phyloP scores from a whole-genome alignment of 1,139 yeast species.

The Sugiyamaella neomexicana region DNA sequence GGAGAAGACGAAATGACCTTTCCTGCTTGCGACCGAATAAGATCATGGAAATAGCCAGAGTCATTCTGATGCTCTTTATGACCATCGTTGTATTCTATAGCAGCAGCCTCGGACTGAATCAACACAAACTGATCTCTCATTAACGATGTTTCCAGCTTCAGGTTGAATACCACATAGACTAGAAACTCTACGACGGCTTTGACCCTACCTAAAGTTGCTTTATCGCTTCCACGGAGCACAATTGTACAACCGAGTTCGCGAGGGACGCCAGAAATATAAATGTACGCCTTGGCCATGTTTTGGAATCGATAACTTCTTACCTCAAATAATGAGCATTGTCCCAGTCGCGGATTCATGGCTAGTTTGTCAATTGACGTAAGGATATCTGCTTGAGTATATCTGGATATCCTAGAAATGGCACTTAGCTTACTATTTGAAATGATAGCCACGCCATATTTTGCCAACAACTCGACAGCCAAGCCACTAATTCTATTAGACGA shows the following conservation, averaged over 20 bases:
- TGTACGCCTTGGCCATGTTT: conserved; percentile 63
- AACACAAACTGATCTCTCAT: conserved; percentile 71
- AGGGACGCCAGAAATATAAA: conserved; percentile 76
- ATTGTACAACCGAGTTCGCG: conserved; percentile 78
- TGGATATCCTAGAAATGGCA: conserved; percentile 75
- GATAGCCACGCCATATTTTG: conserved; percentile 77
- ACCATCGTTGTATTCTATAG: conserved; percentile 18
- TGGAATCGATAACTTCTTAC: conserved; percentile 61
- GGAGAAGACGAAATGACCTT: conserved; percentile 73
- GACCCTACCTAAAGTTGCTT: conserved; percentile 57
- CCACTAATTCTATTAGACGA: conserved; percentile 86
- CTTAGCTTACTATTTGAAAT: conserved; percentile 79
- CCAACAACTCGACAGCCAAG: conserved; percentile 68
- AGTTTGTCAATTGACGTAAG: conserved; percentile 64
- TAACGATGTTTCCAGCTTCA: conserved; percentile 77
- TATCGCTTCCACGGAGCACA: conserved; percentile 70
- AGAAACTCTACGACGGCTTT: conserved; percentile 81
- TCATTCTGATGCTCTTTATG: conserved; percentile 19
- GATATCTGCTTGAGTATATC: conserved; percentile 82
- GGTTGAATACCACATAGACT: conserved; percentile 72
- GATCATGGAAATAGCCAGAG: conserved; percentile 47
- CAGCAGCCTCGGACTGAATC: conserved; percentile 39
- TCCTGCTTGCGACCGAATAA: conserved; percentile 51
- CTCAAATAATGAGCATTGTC: conserved; percentile 70
- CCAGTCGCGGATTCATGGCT: conserved; percentile 61